Percentiles rank a stretch among this genome's conserved stretches.
Evolutionary conservation across 1,284 basidiomycete genomes (phyloP).

Genomic region (Xerocomus minutiporus): DNA sequence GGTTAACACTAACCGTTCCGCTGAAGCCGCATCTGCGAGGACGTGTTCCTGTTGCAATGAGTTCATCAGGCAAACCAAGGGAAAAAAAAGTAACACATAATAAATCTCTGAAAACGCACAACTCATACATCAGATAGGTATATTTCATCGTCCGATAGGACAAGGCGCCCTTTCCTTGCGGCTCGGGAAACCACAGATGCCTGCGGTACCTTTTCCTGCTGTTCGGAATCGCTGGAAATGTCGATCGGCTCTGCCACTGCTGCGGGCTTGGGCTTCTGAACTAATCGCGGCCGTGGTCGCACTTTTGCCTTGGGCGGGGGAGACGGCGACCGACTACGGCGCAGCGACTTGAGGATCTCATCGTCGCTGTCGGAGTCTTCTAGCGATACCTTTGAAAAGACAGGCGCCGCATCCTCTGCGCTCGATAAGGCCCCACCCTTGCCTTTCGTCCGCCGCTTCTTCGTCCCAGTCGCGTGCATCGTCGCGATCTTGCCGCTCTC

Average conservation of each 20-base stretch:
- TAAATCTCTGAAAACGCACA: constrained; percentile 7
- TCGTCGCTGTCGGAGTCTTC: constrained; percentile 25
- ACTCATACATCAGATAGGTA: constrained; percentile 15
- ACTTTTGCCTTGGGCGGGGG: constrained; percentile 10
- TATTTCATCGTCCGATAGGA: constrained; percentile 44
- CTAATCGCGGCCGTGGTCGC: constrained; percentile 30
- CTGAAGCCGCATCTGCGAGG: background rate
- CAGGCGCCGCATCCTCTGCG: constrained; percentile 5
- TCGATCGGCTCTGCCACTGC: constrained; percentile 11
- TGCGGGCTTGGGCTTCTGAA: constrained; percentile 15
- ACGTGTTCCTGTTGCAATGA: constrained; percentile 6
- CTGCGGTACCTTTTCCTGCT: background rate
- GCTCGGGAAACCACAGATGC: constrained; percentile 8
- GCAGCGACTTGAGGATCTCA: constrained; percentile 19
- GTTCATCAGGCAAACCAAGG: constrained; percentile 3
- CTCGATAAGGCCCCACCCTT: constrained; percentile 10
- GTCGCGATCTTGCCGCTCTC: constrained; percentile 43
- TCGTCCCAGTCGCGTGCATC: constrained; percentile 65
- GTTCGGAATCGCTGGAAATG: constrained; percentile 27
- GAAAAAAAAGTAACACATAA: background rate
- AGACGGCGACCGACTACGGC: constrained; percentile 27
- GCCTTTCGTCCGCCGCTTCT: constrained; percentile 52
- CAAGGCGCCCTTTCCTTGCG: constrained; percentile 33
- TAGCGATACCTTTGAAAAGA: background rate
- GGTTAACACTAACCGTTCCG: too few species aligned